Evolutionary conservation across 2,329 filamentous ascomycete species (phyloP), one percentile per base, ranked within the genome.

Genomic region (Ascochyta clinopodiicola): DNA sequence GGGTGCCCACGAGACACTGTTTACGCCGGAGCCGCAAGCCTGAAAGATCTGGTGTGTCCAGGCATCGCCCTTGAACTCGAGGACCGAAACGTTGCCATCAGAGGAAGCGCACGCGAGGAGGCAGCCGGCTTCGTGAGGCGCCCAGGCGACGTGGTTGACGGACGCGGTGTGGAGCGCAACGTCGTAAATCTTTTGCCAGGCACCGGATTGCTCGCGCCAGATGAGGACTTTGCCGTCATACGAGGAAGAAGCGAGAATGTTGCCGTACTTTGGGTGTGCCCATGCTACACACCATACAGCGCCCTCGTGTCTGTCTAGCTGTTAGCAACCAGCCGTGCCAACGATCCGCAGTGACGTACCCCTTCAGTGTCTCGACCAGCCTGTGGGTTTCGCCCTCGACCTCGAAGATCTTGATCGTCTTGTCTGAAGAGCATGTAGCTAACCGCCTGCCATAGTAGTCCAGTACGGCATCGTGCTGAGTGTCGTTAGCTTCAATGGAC

Each of bases 321-420:
- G 57, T 70, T 56, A 70, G 61, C 51, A 44, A 35, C 27, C 34
- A 36, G 38, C 40, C n/a, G n/a, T 22, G 44, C 35, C 35, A 27
- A 21, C 22, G 35, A 43, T 25, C 17, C 21, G 25, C 19, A n/a
- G 8, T 47, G 54, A 73, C 81, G 71, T 84, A 96, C 92, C 94
- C 94, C 80, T 96, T 96, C 64, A 99, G 82, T 24, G 95, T 99
- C 80, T 98, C 94, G 31, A 91, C 86, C 68, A 98, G 81, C 62
- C 91, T 86, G 79, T 99, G 94, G 66, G 89, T 86, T 69, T 98
- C 93, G 71, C 92, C 92, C 72, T 98, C 94, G 51, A 99, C 89
- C 79, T 99, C 95, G 75, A 97, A 99, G 74, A 99, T 98, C 82
- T 98, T 98, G 82, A 99, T 96, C 43, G 94, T 98, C 76, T 95